Evolutionary conservation across 345 rosid species (phyloP), one percentile per base, ranked within the genome.

Genomic region (Boechera divaricarpa): DNA sequence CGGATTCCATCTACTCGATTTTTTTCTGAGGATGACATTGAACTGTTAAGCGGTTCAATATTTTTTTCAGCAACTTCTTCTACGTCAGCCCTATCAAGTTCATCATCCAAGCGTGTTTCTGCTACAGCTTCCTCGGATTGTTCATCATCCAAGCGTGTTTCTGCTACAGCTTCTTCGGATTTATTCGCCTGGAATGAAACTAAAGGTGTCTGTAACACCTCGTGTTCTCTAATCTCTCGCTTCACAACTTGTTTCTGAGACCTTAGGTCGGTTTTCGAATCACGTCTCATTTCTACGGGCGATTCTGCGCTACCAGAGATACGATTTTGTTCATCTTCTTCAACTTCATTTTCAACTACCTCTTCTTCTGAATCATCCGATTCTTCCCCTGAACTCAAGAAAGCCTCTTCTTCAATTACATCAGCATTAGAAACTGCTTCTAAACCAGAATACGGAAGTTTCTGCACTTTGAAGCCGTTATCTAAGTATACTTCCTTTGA

Each of bases 1-100:
- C 78, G 74, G 54, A 72, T 80, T 76, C 78, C 83, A 21, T 79
- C 61, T 51, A 6, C 58, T 42, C 59, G 75, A 74, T 60, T 0
- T 44, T 73, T 78, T 52, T 59, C 74, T 33, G 74, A 33, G 5
- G 77, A 28, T 39, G 63, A 51, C 6, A 65, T 3, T 42, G 69
- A 33, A 45, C 32, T 65, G 15, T 73, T 79, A 11, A 59, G 33
- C 79, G 64, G 63, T 72, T 86, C 80, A 53, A 63, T n/a, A 58
- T 69, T 80, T 59, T 84, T 74, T 52, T 76, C 74, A 32, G 6
- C 53, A 41, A 39, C 72, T 36, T 83, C 86, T 53, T 74, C 83
- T 45, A 58, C 35, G 74, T 79, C 71, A 9, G 5, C 65, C 21
- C 2, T 10, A 63, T 65, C 82, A 29, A 70, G 18, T 55, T 82